Percentiles rank a stretch among this genome's conserved stretches.
phyloP scores from a whole-genome alignment of 2,329 filamentous ascomycete genomes.

The Neofusicoccum ribis region DNA sequence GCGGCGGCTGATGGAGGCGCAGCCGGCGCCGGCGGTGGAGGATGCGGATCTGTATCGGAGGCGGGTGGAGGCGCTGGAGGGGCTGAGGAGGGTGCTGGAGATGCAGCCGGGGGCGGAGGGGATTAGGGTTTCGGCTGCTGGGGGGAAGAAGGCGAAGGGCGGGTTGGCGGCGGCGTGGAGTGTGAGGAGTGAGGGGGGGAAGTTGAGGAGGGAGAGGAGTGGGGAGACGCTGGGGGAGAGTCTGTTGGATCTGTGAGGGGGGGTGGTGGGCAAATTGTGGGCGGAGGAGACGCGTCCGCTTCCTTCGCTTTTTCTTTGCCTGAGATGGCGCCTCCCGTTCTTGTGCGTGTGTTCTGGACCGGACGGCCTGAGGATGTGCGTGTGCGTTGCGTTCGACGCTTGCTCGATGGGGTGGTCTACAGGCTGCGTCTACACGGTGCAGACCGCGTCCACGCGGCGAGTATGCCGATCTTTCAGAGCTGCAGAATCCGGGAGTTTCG shows the following conservation, averaged over 20 bases:
- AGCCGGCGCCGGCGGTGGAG: constrained; percentile 8
- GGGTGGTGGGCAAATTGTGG: too few relatives aligned
- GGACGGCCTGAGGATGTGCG: too few relatives aligned
- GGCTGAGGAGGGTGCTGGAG: constrained; percentile 16
- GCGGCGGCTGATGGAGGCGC: constrained; percentile 5
- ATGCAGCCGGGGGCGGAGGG: background rate
- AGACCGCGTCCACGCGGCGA: too few relatives aligned
- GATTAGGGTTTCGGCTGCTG: background rate
- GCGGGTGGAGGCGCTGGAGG: constrained; percentile 18
- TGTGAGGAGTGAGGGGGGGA: constrained; percentile 8
- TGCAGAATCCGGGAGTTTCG: too few relatives aligned
- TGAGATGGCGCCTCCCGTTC: too few relatives aligned
- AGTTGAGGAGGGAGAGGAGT: background rate
- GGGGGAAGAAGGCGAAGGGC: background rate
- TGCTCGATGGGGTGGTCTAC: too few relatives aligned
- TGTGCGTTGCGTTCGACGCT: too few relatives aligned
- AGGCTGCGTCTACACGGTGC: too few relatives aligned
- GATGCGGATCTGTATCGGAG: constrained; percentile 10
- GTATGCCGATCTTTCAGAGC: too few relatives aligned
- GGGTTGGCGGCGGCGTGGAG: background rate
- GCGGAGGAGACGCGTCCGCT: too few relatives aligned
- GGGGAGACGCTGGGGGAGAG: constrained; percentile 17
- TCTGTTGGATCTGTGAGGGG: constrained; percentile 5
- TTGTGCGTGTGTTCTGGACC: too few relatives aligned
- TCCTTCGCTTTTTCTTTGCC: too few relatives aligned